Conservation (phyloP, 768 basidiomycete species). For the Leucosporidium creatinivorum region DNA sequence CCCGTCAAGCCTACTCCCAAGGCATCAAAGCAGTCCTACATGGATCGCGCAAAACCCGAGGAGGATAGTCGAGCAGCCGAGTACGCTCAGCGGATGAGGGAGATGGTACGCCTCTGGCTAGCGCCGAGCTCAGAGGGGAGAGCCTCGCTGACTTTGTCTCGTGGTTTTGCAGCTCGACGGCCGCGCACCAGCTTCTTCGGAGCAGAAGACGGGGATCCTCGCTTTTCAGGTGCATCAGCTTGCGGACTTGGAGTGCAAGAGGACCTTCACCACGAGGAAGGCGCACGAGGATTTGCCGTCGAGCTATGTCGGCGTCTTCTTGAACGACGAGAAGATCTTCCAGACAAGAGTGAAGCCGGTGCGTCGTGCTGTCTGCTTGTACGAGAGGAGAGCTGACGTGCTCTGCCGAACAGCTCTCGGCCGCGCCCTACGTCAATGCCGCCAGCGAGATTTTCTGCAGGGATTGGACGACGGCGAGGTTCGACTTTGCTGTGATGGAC, state of each 20-base stretch:
- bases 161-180: slow-evolving; percentile 2
- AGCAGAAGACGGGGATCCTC: slow-evolving; percentile 23
- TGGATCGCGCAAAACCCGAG: neutral
- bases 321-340: slow-evolving; percentile 22
- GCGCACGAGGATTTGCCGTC: neutral
- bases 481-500: slow-evolving; percentile 25
- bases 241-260: slow-evolving; percentile 11
- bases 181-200: neutral
- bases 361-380: neutral
- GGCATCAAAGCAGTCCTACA: no score
- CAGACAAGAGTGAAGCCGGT: slow-evolving; percentile 22
- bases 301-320: slow-evolving; percentile 7
- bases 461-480: slow-evolving; percentile 12
- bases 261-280: neutral
- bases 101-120: slow-evolving; percentile 2
- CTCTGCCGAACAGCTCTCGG: neutral
- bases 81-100: slow-evolving; percentile 16
- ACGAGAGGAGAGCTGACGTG: neutral
- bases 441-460: slow-evolving; percentile 16
- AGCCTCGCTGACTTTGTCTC: neutral
- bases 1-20: no score
- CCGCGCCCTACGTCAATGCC: slow-evolving; percentile 24
- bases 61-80: neutral
- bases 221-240: slow-evolving; percentile 27
- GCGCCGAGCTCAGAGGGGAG: neutral